Percentiles rank a stretch among this genome's conserved stretches.
phyloP scores from a whole-genome alignment of 225 moss, liverwort and hornwort species.

The Marchantia polymorpha region DNA sequence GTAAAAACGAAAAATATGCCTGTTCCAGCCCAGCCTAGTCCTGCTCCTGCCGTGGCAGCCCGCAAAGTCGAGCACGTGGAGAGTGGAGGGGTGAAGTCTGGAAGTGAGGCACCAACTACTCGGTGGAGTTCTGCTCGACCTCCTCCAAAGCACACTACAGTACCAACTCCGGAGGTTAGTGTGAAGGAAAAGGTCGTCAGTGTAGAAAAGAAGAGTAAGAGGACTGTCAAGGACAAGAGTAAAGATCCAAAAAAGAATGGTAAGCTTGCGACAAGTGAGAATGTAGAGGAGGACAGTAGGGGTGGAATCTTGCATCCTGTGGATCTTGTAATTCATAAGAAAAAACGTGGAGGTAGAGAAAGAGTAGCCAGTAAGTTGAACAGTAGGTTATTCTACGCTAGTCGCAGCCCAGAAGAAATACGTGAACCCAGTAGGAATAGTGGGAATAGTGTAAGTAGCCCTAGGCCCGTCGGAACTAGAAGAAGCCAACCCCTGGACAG shows the following conservation, averaged over 20 bases:
- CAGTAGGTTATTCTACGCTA: slow-evolving; percentile 36
- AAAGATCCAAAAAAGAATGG: slow-evolving; percentile 50
- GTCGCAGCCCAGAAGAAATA: slow-evolving; percentile 24
- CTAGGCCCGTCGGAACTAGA: slow-evolving; percentile 16
- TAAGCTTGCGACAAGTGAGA: slow-evolving; percentile 43
- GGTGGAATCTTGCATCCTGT: slow-evolving; percentile 81
- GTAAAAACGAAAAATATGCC: slow-evolving; percentile 59
- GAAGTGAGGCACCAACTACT: slow-evolving; percentile 29
- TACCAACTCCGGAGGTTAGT: slow-evolving; percentile 20
- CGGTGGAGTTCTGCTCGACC: slow-evolving; percentile 51
- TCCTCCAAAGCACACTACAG: slow-evolving; percentile 30
- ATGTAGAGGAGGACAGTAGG: slow-evolving; percentile 53
- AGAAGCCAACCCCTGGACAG: slow-evolving; percentile 17
- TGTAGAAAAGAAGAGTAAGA: slow-evolving; percentile 55
- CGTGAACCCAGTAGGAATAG: slow-evolving; percentile 29
- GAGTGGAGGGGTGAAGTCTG: slow-evolving; percentile 26
- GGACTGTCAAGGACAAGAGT: slow-evolving; percentile 45
- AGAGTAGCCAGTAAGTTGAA: slow-evolving; percentile 66
- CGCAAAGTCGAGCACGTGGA: slow-evolving; percentile 49
- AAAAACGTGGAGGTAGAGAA: slow-evolving; percentile 96
- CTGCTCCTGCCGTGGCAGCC: slow-evolving; percentile 43
- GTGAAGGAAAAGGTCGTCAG: slow-evolving; percentile 21
- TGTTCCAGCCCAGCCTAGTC: slow-evolving; percentile 23
- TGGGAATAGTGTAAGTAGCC: slow-evolving; percentile 19
- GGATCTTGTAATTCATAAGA: slow-evolving; percentile 95